Evolutionary conservation across 1,284 basidiomycete species (phyloP), one percentile per base, ranked within the genome.

Genomic region (Cutaneotrichosporon sp.): DNA sequence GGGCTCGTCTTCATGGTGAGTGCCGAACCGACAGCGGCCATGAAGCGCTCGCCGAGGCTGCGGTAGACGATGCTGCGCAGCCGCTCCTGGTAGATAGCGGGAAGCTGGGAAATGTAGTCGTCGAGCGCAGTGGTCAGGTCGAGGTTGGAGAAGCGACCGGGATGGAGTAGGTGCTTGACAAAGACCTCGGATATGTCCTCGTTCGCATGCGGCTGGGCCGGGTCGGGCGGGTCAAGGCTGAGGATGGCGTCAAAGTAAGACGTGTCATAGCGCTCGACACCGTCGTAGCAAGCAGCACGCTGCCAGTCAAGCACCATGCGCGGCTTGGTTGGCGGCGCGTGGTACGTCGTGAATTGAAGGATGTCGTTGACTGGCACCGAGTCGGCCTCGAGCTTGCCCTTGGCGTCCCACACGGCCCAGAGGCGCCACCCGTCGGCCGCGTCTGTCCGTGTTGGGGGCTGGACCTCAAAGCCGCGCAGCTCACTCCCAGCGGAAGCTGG

Each of bases 201-300:
- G 50, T 76, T 72, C 24, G 74, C 72, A 50, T 68, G 57, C 1
- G 73, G 76, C 27, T 73, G 65, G 6, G 72, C 65, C 9, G 72
- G 67, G 50, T 92, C 80, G 1, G 90, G 89, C n/a, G 72, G 64
- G 20, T 74, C 71, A 84, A 89, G 51, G 84, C 84, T 81, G 59
- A 95, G 84, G 54, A 89, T 83, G 69, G 92, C 89, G 73, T 95
- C 92, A 63, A 95, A 87, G 78, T 90, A 89, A 10, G 87, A 85
- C n/a, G 92, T 89, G 2, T 91, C 91, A 64, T 91, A 83, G 60
- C 88, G 82, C 75, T 91, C 87, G 86, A 87, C 55, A 78, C 66
- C 64, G 50, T 56, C 62, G 42, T 65, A 47, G 3, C 56, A 38
- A 25, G 52, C 56, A 22, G 64, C 70, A 33, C 43, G 59, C 55